phyloP scores from a whole-genome alignment of 441 rosid species.

The Sinapis alba region DNA sequence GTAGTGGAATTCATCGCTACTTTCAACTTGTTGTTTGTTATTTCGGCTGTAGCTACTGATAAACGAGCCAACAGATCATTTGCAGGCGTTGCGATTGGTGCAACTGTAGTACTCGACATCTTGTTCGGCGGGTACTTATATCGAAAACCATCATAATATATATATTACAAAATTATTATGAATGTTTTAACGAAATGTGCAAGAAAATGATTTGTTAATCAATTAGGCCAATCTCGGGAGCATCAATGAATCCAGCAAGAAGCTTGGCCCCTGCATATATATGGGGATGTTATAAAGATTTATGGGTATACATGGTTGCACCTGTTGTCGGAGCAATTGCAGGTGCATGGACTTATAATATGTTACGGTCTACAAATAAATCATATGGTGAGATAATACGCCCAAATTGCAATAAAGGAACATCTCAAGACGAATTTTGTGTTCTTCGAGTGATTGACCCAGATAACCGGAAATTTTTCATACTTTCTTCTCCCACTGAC shows the following conservation, averaged over 20 bases:
- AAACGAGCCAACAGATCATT: conserved; percentile 45
- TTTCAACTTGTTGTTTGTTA: conserved; percentile 51
- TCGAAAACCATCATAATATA: not conserved
- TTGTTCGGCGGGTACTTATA: conserved; percentile 15
- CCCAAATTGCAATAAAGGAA: conserved; percentile 25
- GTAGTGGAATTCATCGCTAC: conserved; percentile 51
- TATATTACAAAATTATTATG: not conserved
- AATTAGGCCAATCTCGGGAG: conserved; percentile 49
- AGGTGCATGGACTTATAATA: conserved; percentile 35
- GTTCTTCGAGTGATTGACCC: conserved; percentile 25
- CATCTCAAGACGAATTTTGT: conserved; percentile 32
- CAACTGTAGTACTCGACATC: conserved; percentile 36
- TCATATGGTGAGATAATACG: conserved; percentile 29
- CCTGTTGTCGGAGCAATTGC: conserved; percentile 31
- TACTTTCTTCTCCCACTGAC: conserved; percentile 30
- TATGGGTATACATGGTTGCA: conserved; percentile 36
- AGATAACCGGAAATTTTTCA: conserved; percentile 10
- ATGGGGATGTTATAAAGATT: conserved; percentile 37
- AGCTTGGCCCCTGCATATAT: conserved; percentile 43
- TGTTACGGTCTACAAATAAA: conserved; percentile 33
- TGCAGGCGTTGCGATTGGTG: conserved; percentile 35
- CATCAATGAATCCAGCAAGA: conserved; percentile 59
- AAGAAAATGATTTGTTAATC: not conserved
- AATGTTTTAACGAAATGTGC: not conserved
- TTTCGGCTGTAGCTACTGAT: conserved; percentile 57